Conservation (phyloP, 176 grass and related monocot species). For the Oryza coarctata region DNA sequence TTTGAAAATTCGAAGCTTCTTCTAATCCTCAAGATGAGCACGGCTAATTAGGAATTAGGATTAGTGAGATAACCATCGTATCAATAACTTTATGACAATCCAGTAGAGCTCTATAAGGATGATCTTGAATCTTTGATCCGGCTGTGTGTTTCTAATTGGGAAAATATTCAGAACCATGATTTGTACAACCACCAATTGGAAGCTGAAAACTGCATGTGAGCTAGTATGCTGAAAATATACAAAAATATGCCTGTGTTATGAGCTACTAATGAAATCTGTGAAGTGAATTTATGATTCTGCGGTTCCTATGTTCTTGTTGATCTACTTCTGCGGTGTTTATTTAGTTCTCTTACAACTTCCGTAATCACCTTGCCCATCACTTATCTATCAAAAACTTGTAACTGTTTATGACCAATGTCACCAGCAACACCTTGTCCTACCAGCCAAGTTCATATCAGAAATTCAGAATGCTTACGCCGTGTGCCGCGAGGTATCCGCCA, state of each 20-base stretch:
- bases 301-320: neutral
- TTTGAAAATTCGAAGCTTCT: too few relatives aligned
- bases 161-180: too few relatives aligned
- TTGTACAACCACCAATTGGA: too few relatives aligned
- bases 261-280: neutral
- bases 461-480: neutral
- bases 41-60: neutral
- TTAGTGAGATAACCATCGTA: neutral
- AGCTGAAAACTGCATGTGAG: too few relatives aligned
- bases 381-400: neutral
- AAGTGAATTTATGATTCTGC: neutral
- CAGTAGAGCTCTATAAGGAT: neutral
- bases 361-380: neutral
- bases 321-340: neutral
- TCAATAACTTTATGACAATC: neutral
- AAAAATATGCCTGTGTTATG: too few relatives aligned
- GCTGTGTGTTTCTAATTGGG: too few relatives aligned
- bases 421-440: neutral
- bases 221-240: too few relatives aligned
- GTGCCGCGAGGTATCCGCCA: neutral
- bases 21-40: too few relatives aligned
- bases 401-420: neutral
- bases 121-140: too few relatives aligned
- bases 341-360: neutral
- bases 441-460: neutral